Percentiles rank a stretch among this genome's conserved stretches.
Evolutionary conservation across 2,329 filamentous ascomycete species (phyloP).

Genomic region (Pseudocercospora fuligena): DNA sequence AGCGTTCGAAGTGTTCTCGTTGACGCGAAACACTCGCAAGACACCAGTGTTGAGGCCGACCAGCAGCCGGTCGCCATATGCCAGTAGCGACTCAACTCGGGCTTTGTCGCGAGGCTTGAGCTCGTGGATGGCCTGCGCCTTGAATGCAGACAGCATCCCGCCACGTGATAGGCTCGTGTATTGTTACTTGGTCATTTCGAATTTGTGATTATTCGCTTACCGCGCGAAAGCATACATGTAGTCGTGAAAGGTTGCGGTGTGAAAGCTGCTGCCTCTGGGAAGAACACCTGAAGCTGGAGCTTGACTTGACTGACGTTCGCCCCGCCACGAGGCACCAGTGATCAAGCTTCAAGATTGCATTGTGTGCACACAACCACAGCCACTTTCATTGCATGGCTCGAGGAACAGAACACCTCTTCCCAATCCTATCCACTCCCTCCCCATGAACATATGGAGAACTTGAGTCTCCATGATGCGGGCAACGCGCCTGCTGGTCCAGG

Average conservation of each 20-base stretch:
- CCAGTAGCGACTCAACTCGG: conserved; percentile 93
- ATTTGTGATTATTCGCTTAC: background rate
- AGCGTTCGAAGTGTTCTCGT: conserved; percentile 59
- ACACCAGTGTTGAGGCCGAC: conserved; percentile 90
- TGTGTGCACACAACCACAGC: background rate
- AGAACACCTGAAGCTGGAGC: background rate
- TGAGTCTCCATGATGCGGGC: conserved; percentile 41
- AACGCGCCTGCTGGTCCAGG: conserved; percentile 19
- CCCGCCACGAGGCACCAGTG: background rate
- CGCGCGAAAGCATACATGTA: background rate
- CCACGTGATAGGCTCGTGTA: background rate
- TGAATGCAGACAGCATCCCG: conserved; percentile 85
- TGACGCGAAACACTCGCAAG: conserved; percentile 88
- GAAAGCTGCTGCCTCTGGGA: background rate
- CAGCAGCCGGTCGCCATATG: conserved; percentile 88
- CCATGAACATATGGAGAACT: conserved; percentile 40
- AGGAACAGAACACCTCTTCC: conserved; percentile 13
- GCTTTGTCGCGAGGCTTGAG: conserved; percentile 94
- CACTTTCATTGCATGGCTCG: conserved; percentile 19
- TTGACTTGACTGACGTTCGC: background rate
- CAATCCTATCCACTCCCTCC: conserved; percentile 5
- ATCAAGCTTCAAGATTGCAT: background rate
- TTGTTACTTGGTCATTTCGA: conserved; percentile 16
- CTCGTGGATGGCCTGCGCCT: conserved; percentile 94
- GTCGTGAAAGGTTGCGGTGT: background rate